phyloP scores from a whole-genome alignment of 495 filamentous ascomycete species.

The Xylaria scruposa region DNA sequence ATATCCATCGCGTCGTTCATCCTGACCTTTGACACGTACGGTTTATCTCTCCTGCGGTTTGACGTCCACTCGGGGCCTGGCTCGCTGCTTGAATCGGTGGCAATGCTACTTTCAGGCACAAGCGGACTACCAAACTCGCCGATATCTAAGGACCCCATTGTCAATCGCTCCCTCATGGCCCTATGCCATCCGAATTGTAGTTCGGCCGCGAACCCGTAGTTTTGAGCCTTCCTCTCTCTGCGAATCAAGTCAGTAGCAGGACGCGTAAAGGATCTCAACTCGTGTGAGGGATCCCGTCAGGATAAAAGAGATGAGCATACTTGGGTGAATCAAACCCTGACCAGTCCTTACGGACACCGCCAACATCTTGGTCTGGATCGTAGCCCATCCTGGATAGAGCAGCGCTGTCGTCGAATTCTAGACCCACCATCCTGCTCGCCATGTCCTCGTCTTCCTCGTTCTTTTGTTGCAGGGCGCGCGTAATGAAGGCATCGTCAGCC shows the following conservation, averaged over 20 bases:
- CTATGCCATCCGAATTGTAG: not conserved
- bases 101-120: not conserved
- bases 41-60: not conserved
- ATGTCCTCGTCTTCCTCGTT: not conserved
- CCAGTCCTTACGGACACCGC: not conserved
- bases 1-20: slow-evolving; percentile 5
- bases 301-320: not conserved
- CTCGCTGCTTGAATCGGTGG: not conserved
- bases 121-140: not conserved
- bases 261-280: not conserved
- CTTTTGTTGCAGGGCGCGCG: not conserved
- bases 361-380: not conserved
- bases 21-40: not conserved
- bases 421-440: not conserved
- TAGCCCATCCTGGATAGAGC: not conserved
- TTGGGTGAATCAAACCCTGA: not conserved
- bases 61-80: not conserved
- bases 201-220: not conserved
- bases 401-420: not conserved
- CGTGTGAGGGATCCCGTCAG: not conserved
- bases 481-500: not conserved
- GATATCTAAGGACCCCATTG: not conserved
- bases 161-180: not conserved
- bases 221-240: slow-evolving; percentile 1
- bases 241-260: not conserved